Evolutionary conservation across 306 rosid genomes (phyloP).

Genomic region (Castanea mollissima): DNA sequence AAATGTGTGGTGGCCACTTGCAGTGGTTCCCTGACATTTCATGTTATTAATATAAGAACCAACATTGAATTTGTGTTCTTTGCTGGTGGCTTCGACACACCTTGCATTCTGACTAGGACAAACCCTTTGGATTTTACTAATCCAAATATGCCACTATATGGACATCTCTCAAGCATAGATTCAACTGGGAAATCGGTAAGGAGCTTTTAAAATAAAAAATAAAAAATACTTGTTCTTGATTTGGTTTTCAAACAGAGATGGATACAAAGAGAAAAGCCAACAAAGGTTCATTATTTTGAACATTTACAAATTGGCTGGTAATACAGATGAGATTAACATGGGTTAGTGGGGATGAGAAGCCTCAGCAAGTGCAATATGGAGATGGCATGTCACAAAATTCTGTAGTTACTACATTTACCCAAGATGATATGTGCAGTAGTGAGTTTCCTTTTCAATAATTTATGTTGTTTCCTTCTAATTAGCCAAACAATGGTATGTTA

Average conservation of each 20-base stretch:
- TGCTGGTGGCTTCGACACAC: conserved; percentile 56
- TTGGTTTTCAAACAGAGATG: neutral
- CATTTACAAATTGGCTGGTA: neutral
- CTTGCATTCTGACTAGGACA: conserved; percentile 59
- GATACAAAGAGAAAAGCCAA: neutral
- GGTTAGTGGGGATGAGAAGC: conserved; percentile 73
- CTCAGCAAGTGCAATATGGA: conserved; percentile 68
- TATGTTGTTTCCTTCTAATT: no score
- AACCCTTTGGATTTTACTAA: conserved; percentile 48
- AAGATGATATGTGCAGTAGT: conserved; percentile 68
- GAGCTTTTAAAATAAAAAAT: neutral
- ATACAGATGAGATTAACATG: conserved; percentile 82
- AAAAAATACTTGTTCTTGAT: neutral
- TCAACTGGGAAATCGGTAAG: conserved; percentile 68
- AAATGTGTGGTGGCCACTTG: conserved; percentile 46
- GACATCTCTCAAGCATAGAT: conserved; percentile 64
- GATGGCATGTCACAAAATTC: conserved; percentile 52
- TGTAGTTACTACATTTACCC: conserved; percentile 60
- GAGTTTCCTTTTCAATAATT: conserved; percentile 17
- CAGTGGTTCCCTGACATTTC: conserved; percentile 66
- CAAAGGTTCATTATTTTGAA: neutral
- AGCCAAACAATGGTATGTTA: neutral
- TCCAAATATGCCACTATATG: conserved; percentile 70
- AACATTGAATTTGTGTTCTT: conserved; percentile 77
- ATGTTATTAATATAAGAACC: conserved; percentile 77